phyloP scores from a whole-genome alignment of 768 basidiomycete species.

The Phallus indusiatus region DNA sequence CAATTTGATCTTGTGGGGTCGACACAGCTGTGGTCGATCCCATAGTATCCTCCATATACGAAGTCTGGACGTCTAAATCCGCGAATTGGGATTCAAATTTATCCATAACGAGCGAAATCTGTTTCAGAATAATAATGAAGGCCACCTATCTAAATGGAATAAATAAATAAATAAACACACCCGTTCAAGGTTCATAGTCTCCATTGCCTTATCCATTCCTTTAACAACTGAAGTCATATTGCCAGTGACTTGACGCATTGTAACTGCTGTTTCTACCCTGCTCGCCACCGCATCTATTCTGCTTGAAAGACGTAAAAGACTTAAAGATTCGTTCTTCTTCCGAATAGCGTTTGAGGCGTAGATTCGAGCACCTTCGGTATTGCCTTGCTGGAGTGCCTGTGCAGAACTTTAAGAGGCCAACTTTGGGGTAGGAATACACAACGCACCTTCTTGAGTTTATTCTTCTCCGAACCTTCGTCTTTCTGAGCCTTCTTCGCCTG shows the following conservation, averaged over 20 bases:
- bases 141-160: background rate
- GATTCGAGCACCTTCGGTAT: slow-evolving; percentile 94
- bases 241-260: slow-evolving; percentile 93
- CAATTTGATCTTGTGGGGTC: slow-evolving; percentile 96
- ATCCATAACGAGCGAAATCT: slow-evolving; percentile 99
- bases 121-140: too few species aligned
- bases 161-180: slow-evolving; percentile 35
- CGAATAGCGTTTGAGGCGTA: slow-evolving; percentile 97
- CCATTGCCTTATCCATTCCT: slow-evolving; percentile 99
- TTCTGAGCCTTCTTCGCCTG: slow-evolving; percentile 98
- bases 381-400: slow-evolving; percentile 93
- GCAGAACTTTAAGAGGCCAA: too few species aligned
- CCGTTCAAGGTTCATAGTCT: slow-evolving; percentile 95
- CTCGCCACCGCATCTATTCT: slow-evolving; percentile 96
- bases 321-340: slow-evolving; percentile 93
- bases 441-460: slow-evolving; percentile 94
- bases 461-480: slow-evolving; percentile 84
- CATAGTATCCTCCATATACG: slow-evolving; percentile 98
- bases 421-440: too few species aligned
- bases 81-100: slow-evolving; percentile 96
- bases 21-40: slow-evolving; percentile 83
- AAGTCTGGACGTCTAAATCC: slow-evolving; percentile 95
- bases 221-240: slow-evolving; percentile 95
- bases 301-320: slow-evolving; percentile 81
- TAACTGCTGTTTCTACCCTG: slow-evolving; percentile 95